Percentiles rank a stretch among this genome's conserved stretches.
Conservation (phyloP, 495 filamentous ascomycete species). For the Glarea lozoyensis region DNA sequence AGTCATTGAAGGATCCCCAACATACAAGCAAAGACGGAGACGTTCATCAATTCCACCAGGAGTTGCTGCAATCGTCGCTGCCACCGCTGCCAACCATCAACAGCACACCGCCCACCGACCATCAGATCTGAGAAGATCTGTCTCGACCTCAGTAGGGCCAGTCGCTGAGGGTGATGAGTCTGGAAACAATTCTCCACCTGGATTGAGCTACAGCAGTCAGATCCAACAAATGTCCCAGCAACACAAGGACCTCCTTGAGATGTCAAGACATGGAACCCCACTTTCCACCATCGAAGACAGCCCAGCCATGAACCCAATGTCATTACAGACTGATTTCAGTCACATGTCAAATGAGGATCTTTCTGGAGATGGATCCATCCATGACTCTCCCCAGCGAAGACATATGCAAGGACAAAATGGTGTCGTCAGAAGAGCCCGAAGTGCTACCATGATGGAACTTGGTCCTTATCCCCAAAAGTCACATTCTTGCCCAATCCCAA, state of each 20-base stretch:
- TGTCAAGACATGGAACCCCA: conserved; percentile 85
- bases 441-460: conserved; percentile 92
- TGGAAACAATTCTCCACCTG: conserved; percentile 59
- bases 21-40: conserved; percentile 93
- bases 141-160: conserved; percentile 82
- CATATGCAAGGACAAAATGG: conserved; percentile 56
- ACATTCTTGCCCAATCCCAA: conserved; percentile 97
- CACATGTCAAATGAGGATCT: conserved; percentile 57
- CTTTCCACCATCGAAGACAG: conserved; percentile 70
- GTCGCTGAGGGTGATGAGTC: conserved; percentile 69
- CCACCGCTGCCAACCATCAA: conserved; percentile 33
- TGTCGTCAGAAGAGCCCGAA: conserved; percentile 82
- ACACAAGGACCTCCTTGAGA: conserved; percentile 69
- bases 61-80: conserved; percentile 53
- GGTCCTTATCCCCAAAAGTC: conserved; percentile 96
- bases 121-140: conserved; percentile 82
- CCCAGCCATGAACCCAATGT: conserved; percentile 61
- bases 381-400: conserved; percentile 46
- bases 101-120: conserved; percentile 50
- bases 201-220: conserved; percentile 55
- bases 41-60: conserved; percentile 84
- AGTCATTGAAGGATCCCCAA: conserved; percentile 93
- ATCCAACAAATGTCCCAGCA: conserved; percentile 49
- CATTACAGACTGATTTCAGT: conserved; percentile 52
- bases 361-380: conserved; percentile 40